Base-by-base conservation (phyloP, 495 filamentous ascomycete genomes). In the Penicillium robsamsonii region DNA sequence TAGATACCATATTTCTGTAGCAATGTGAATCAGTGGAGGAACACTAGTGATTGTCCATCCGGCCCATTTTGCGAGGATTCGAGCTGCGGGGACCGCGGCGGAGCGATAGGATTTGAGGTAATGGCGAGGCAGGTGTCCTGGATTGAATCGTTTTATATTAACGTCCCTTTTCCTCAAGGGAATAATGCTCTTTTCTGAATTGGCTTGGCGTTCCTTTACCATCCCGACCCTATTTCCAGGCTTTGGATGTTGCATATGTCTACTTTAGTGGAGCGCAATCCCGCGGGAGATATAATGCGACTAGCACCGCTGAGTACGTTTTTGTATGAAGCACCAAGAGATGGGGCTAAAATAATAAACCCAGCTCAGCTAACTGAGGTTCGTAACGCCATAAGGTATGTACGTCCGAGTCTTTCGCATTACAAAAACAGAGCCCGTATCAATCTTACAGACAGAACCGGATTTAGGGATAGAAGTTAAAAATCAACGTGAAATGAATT, bases 1-100 rank as follows among this genome's bases (percentile, higher is more conserved):
- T 54, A 63, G 64, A 67, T 65, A 67, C 65, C 65, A 65, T 53
- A 38, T 51, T 58, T 46, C 55, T 62, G 20, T 46, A 54, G 58
- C 61, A 64, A 64, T 64, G 44, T 42, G 45, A 64, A 49, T 37
- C 41, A 33, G 31, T 45, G 46, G 52, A 54, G 15, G 30, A 35
- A 46, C 20, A 51, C 4, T 18, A 25, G 15, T 50, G 24, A 12
- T 18, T 31, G 9, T 31, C 27, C 17, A 41, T n/a, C 15, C 11
- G 35, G 40, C 13, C 48, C 31, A 18, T 25, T 38, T 17, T 2
- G 35, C n/a, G 35, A 17, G 35, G 15, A 38, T 38, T 38, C 15
- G n/a, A 38, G 2, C 7, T 15, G 12, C 12, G 12, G 31, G 31
- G 31, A 35, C 7, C n/a, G 35, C 15, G 35, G n/a, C 35, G 22